Evolutionary conservation across 2,329 filamentous ascomycete species (phyloP).

Genomic region (Fusarium sp.): DNA sequence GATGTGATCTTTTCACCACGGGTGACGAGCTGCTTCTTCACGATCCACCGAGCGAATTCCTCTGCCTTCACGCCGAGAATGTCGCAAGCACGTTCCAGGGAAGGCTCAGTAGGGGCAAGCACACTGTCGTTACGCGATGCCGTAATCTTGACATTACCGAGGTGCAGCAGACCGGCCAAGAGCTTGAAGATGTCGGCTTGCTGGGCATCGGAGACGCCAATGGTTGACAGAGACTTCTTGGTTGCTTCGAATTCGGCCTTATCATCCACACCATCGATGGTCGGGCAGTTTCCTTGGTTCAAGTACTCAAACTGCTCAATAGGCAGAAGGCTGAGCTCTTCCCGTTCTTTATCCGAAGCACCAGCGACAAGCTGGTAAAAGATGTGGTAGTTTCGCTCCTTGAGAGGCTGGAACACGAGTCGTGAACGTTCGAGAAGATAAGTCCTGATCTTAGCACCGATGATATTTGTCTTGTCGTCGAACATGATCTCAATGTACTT

Average conservation of each 20-base stretch:
- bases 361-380: constrained; percentile 98
- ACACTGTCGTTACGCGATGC: constrained; percentile 90
- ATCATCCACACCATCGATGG: constrained; percentile 95
- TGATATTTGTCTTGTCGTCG: constrained; percentile 93
- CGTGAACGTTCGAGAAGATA: constrained; percentile 95
- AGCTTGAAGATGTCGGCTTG: constrained; percentile 91
- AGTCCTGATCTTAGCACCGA: constrained; percentile 95
- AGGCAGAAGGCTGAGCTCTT: constrained; percentile 81
- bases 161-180: constrained; percentile 88
- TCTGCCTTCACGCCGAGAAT: constrained; percentile 88
- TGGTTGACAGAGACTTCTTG: constrained; percentile 84
- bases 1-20: constrained; percentile 98
- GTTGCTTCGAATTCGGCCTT: constrained; percentile 93
- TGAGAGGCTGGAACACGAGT: constrained; percentile 95
- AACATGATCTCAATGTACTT: constrained; percentile 99
- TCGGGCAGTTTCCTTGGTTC: constrained; percentile 91
- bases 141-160: constrained; percentile 96
- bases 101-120: constrained; percentile 81
- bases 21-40: constrained; percentile 98
- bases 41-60: constrained; percentile 96
- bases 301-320: constrained; percentile 95
- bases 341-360: constrained; percentile 83
- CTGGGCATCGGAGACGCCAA: constrained; percentile 79
- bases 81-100: constrained; percentile 81
- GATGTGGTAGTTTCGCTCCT: constrained; percentile 98